Conservation (phyloP, 208 protist species). For the Acanthamoeba rhysodes region DNA sequence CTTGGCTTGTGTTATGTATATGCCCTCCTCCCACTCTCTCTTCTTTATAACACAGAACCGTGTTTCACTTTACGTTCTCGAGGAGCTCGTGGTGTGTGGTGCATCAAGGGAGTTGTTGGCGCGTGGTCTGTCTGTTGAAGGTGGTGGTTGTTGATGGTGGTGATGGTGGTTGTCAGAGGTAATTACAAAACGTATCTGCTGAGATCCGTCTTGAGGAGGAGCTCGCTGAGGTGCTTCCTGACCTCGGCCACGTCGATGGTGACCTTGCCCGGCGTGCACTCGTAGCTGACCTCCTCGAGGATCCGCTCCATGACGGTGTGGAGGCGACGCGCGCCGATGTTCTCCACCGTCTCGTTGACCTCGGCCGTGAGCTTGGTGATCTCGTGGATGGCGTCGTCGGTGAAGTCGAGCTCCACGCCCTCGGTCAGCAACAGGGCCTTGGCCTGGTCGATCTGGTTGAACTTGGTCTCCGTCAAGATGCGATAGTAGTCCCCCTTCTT, state of each 20-base stretch:
- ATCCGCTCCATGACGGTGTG: constrained; percentile 97
- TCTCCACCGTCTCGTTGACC: constrained; percentile 96
- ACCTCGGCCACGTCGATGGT: constrained; percentile 77
- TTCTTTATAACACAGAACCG: background rate
- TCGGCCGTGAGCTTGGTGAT: constrained; percentile 94
- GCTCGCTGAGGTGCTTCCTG: constrained; percentile 77
- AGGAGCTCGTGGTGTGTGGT: no score
- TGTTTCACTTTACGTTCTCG: no score
- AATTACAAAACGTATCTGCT: constrained; percentile 75
- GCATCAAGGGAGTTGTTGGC: no score
- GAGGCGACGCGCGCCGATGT: constrained; percentile 97
- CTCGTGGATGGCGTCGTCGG: constrained; percentile 94
- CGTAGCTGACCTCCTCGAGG: constrained; percentile 94
- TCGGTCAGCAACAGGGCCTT: constrained; percentile 97
- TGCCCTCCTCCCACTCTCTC: background rate
- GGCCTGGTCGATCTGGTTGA: constrained; percentile 93
- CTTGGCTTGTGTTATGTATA: background rate
- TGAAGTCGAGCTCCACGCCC: constrained; percentile 96
- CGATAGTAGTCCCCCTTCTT: constrained; percentile 96
- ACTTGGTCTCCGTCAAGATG: constrained; percentile 97
- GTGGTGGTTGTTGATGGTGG: background rate
- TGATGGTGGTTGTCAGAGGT: background rate
- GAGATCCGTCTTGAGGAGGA: constrained; percentile 72
- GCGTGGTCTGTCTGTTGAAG: no score
- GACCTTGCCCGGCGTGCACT: constrained; percentile 80